These are phyloP conservation scores for Kodamaea derodonti DNA, from an alignment of 1,139 yeast species.

Conservation along the genomic window DNA sequence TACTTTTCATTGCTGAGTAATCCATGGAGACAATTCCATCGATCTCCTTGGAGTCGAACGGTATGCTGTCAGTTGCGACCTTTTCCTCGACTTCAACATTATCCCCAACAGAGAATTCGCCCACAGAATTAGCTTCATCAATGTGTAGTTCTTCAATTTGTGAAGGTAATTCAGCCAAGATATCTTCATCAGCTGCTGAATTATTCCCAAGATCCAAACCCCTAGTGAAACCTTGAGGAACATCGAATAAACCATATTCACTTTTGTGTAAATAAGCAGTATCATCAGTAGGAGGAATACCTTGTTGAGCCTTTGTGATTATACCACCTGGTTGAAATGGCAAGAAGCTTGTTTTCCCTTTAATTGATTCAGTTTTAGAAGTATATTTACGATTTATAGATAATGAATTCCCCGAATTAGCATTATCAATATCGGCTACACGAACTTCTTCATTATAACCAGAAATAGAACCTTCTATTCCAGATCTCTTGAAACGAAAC, in stretches of 20 bases:
- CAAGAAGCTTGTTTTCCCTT: slow-evolving; percentile 70
- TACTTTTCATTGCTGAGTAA: slow-evolving; percentile 23
- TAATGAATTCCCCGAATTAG: slow-evolving; percentile 63
- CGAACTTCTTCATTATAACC: slow-evolving; percentile 60
- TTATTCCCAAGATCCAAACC: slow-evolving; percentile 46
- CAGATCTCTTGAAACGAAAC: slow-evolving; percentile 62
- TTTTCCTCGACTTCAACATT: background rate
- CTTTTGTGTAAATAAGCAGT: slow-evolving; percentile 59
- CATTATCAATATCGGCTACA: slow-evolving; percentile 49
- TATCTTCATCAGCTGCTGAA: slow-evolving; percentile 6
- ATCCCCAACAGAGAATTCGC: slow-evolving; percentile 8
- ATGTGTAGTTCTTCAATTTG: slow-evolving; percentile 1
- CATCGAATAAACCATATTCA: slow-evolving; percentile 68
- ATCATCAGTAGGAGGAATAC: slow-evolving; percentile 20
- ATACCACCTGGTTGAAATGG: slow-evolving; percentile 96
- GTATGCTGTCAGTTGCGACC: slow-evolving; percentile 10
- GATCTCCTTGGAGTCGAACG: slow-evolving; percentile 46
- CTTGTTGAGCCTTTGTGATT: slow-evolving; percentile 23
- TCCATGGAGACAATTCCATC: slow-evolving; percentile 77
- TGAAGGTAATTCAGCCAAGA: slow-evolving; percentile 5
- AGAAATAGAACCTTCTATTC: slow-evolving; percentile 66
- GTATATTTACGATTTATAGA: slow-evolving; percentile 68
- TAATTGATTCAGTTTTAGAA: slow-evolving; percentile 55
- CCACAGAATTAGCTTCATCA: slow-evolving; percentile 7
- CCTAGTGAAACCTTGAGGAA: slow-evolving; percentile 78